Evolutionary conservation across 148 eudicot species (phyloP), one percentile per base, ranked within the genome.

Genomic region (Drosera capensis): DNA sequence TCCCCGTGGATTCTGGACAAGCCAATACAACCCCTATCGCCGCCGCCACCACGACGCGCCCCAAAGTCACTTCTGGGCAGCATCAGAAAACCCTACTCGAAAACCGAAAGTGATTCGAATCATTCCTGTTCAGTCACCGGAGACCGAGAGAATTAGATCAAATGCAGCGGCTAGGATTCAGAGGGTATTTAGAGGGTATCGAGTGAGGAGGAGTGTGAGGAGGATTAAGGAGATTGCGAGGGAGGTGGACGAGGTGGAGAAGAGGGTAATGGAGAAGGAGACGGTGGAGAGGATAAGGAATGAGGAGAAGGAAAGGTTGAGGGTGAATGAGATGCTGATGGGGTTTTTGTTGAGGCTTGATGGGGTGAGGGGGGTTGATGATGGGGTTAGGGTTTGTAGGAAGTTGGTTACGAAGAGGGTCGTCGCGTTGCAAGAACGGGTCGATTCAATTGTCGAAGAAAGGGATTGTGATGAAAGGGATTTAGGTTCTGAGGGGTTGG

Each of bases 151-250:
- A n/a, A n/a, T n/a, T n/a, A 23, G 31, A 12, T 29, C 59, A 23
- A 41, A 45, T 0, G 17, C 72, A 1, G 77, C 77, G 0, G 0
- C 59, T 2, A 62, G 31, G 66, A 74, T 78, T 15, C 95, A 85
- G 72, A 85, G 77, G 73, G 65, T 53, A 6, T 77, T 70, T 51
- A 69, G 92, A 8, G 82, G 92, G 8, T 80, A 57, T 47, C 21
- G 67, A 29, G 72, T 80, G 16, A 56, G 90, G 47, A 80, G 63
- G 24, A 69, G 62, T 51, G 40, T 85, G 56, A 67, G 55, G 55
- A 71, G 51, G 64, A 72, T 85, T 8, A 42, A 23, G 9, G 57
- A 50, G 9, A 35, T 83, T 14, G 44, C 25, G 49, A 43, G 54
- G 8, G 70, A 71, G 2, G 68, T 83, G 5, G 64, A 58, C 23